Evolutionary conservation across 768 basidiomycete genomes (phyloP).

Genomic region (Multifurca ochricompacta): DNA sequence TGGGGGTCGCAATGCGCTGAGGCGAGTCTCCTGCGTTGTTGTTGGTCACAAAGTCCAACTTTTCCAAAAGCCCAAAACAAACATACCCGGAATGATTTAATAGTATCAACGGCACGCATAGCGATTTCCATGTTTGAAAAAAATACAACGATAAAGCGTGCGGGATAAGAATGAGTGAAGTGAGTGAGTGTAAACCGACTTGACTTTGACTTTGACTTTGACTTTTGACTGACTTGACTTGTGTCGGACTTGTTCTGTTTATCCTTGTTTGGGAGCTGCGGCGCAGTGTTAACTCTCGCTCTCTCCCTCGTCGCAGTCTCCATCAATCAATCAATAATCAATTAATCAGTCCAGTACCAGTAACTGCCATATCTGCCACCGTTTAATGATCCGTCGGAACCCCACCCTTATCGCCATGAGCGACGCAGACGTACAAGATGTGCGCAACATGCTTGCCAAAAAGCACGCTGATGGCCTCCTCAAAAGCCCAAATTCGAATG

Average conservation of each 20-base stretch:
- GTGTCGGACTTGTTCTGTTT: no score
- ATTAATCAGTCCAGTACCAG: no score
- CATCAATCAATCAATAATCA: background rate
- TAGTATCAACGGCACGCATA: constrained; percentile 55
- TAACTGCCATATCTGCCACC: no score
- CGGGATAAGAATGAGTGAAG: no score
- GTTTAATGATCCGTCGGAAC: constrained; percentile 65
- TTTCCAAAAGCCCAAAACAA: background rate
- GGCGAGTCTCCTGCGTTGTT: constrained; percentile 57
- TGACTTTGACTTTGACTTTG: no score
- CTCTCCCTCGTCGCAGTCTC: background rate
- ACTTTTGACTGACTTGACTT: no score
- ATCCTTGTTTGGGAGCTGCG: constrained; percentile 15
- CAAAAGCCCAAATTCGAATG: background rate
- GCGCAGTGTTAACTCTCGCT: constrained; percentile 5
- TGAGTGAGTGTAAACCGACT: no score
- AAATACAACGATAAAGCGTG: background rate
- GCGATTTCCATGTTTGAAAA: constrained; percentile 49
- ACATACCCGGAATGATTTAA: constrained; percentile 66
- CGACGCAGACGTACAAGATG: constrained; percentile 72
- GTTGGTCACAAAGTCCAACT: background rate
- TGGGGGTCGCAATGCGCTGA: constrained; percentile 66
- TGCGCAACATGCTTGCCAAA: constrained; percentile 49
- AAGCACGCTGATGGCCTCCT: constrained; percentile 24
- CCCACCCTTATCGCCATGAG: constrained; percentile 73